phyloP scores from a whole-genome alignment of 345 rosid species.

The Populus deltoides region DNA sequence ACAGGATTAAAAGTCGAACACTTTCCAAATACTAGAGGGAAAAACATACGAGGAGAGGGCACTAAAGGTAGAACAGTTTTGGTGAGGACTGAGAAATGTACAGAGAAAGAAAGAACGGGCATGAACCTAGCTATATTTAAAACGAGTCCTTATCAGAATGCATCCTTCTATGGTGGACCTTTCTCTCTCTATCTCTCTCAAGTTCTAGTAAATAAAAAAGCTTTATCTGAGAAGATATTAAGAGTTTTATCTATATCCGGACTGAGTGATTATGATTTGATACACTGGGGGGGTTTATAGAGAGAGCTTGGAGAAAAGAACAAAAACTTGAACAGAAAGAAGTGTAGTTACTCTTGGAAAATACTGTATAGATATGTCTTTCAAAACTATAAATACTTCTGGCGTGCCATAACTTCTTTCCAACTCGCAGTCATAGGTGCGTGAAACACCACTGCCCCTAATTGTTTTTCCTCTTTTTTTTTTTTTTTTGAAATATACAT shows the following conservation, averaged over 20 bases:
- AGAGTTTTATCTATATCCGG: neutral
- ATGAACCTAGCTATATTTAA: constrained; percentile 2
- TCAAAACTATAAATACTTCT: constrained; percentile 1
- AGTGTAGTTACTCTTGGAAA: constrained; percentile 29
- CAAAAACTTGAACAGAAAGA: constrained; percentile 26
- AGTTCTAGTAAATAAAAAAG: neutral
- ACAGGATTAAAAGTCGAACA: constrained; percentile 16
- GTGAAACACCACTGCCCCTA: neutral
- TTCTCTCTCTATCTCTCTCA: neutral
- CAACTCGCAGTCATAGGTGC: neutral
- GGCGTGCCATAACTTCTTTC: neutral
- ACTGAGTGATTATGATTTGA: constrained; percentile 17
- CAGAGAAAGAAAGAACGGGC: constrained; percentile 10
- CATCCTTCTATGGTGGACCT: constrained; percentile 19
- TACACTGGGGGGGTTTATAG: constrained; percentile 1
- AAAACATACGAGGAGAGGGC: neutral
- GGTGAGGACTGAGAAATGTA: constrained; percentile 11
- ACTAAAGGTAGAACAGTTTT: constrained; percentile 20
- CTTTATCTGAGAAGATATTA: neutral
- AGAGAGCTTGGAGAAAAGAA: constrained; percentile 3
- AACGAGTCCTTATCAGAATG: constrained; percentile 36
- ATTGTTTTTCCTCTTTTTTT: too few species aligned
- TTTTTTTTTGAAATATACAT: too few species aligned
- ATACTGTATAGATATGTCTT: neutral
- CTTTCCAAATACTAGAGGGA: constrained; percentile 1